These are phyloP conservation scores for Saksenaea vasiformis DNA, from an alignment of 371 early-diverging fungal species.

Conservation along the genomic window DNA sequence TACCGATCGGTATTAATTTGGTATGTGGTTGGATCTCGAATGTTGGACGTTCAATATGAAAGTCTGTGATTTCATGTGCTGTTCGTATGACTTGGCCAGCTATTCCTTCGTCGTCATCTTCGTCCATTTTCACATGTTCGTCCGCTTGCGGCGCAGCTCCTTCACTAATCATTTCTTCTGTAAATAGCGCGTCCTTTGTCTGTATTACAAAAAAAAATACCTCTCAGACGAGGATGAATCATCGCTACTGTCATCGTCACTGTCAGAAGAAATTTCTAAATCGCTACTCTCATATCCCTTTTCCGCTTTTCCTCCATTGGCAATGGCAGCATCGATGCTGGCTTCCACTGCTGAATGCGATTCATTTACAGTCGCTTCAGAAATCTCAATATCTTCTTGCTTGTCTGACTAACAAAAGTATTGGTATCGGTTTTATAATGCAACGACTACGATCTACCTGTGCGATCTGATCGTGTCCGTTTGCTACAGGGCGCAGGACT, in stretches of 20 bases:
- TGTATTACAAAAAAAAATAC: not conserved
- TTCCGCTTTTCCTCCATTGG: conserved; percentile 11
- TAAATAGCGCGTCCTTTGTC: not conserved
- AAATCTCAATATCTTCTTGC: not conserved
- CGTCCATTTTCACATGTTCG: conserved; percentile 17
- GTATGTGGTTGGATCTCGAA: conserved; percentile 61
- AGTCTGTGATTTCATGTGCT: conserved; percentile 60
- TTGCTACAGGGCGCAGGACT: not conserved
- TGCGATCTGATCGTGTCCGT: not conserved
- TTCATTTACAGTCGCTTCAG: not conserved
- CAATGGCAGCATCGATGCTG: conserved; percentile 35
- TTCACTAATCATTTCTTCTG: not conserved
- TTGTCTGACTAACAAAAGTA: not conserved
- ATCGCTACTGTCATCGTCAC: conserved; percentile 6
- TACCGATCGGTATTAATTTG: conserved; percentile 63
- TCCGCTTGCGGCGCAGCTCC: conserved; percentile 19
- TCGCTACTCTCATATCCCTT: conserved; percentile 39
- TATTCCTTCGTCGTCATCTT: conserved; percentile 24
- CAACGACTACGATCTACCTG: not conserved
- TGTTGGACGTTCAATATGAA: conserved; percentile 59
- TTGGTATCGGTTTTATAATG: not conserved
- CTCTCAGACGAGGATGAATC: not conserved
- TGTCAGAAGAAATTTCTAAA: conserved; percentile 30
- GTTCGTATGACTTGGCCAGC: conserved; percentile 32
- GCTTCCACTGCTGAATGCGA: conserved; percentile 3